Conservation (phyloP, 495 filamentous ascomycete genomes). For the Rusavskia elegans region DNA sequence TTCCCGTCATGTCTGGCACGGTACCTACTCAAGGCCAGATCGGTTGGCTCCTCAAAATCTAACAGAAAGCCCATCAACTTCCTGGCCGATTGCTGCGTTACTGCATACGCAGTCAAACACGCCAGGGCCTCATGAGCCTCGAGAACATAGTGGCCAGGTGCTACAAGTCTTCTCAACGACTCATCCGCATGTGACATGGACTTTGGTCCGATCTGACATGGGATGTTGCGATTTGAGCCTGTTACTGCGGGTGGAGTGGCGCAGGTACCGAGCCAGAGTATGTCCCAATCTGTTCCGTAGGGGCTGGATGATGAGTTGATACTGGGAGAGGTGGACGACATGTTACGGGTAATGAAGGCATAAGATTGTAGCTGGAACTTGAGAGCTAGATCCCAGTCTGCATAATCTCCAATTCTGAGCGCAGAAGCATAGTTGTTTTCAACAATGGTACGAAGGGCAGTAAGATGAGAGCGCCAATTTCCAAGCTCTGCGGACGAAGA, state of each 20-base stretch:
- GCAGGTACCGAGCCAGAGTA: constrained; percentile 37
- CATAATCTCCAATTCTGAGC: constrained; percentile 38
- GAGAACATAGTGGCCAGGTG: too few relatives aligned
- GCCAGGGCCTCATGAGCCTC: too few relatives aligned
- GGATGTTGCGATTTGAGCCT: too few relatives aligned
- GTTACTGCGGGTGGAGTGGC: constrained; percentile 2
- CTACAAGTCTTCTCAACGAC: too few relatives aligned
- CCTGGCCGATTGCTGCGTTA: background rate
- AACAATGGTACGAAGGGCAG: constrained; percentile 17
- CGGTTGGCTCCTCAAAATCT: background rate
- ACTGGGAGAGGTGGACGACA: constrained; percentile 1
- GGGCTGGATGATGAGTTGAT: constrained; percentile 20
- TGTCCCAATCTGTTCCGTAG: constrained; percentile 39
- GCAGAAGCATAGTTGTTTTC: constrained; percentile 28
- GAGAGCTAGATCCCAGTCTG: constrained; percentile 37
- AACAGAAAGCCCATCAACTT: background rate
- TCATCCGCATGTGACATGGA: too few relatives aligned
- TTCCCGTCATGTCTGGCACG: background rate
- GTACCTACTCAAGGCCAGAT: background rate
- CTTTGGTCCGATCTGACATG: too few relatives aligned
- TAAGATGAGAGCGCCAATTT: constrained; percentile 1
- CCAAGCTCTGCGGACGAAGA: constrained; percentile 1
- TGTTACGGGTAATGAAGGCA: constrained; percentile 19
- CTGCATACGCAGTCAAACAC: too few relatives aligned
- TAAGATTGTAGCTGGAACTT: constrained; percentile 30